A percentile compares a stretch with the other conserved stretches of the same genome.
Conservation (phyloP, 2,329 filamentous ascomycete genomes). For the Botrytis paeoniae region DNA sequence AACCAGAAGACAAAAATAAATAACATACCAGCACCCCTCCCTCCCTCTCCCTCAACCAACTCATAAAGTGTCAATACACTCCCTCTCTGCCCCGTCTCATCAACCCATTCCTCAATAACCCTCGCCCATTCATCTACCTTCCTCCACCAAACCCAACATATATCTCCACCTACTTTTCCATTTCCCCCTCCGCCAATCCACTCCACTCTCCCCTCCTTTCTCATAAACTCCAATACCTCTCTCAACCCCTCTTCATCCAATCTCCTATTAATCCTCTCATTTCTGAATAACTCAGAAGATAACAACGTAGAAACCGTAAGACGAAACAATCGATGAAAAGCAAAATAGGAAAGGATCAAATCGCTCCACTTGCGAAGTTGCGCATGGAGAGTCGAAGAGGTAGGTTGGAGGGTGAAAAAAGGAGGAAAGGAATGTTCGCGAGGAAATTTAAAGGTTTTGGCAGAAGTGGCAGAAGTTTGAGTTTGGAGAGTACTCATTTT, state of each 20-base stretch:
- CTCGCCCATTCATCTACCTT: constrained; percentile 88
- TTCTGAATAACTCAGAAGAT: constrained; percentile 57
- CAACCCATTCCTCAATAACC: constrained; percentile 44
- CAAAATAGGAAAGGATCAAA: constrained; percentile 81
- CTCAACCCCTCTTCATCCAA: constrained; percentile 51
- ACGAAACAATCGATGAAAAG: constrained; percentile 71
- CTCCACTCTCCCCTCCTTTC: constrained; percentile 60
- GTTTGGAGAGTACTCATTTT: constrained; percentile 27
- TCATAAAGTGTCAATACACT: constrained; percentile 91
- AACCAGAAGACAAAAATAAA: not conserved
- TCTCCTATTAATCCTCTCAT: constrained; percentile 51
- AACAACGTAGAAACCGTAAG: constrained; percentile 64
- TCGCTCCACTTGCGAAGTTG: constrained; percentile 84
- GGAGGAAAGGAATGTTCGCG: constrained; percentile 73
- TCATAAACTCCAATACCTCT: constrained; percentile 59
- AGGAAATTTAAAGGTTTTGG: constrained; percentile 51
- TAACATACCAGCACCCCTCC: constrained; percentile 58
- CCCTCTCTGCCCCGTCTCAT: constrained; percentile 84
- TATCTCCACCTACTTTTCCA: constrained; percentile 44
- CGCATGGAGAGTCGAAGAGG: constrained; percentile 67
- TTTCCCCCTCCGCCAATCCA: constrained; percentile 64
- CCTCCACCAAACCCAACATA: constrained; percentile 79
- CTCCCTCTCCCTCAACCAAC: constrained; percentile 80
- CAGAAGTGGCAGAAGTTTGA: not conserved
- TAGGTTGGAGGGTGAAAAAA: constrained; percentile 81